A percentile compares a stretch with the other conserved stretches of the same genome.
These are phyloP conservation scores for Chondrus crispus DNA, from an alignment of 23 red algal species.

Conservation along the genomic window DNA sequence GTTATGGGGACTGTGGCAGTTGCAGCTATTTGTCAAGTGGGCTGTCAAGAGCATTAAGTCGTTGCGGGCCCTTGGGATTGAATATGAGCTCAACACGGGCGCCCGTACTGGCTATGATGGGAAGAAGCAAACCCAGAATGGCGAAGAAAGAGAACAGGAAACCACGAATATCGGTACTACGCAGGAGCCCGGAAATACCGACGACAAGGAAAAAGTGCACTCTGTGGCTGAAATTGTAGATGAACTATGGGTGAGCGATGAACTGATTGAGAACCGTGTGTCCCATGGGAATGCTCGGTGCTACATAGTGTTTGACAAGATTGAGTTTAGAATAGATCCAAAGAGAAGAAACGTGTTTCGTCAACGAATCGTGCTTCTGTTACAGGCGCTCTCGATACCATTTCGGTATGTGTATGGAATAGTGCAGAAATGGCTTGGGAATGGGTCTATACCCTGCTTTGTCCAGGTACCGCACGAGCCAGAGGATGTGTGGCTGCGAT, in stretches of 20 bases:
- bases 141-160: no score
- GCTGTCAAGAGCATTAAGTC: not conserved
- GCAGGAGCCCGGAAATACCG: no score
- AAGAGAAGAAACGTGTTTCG: no score
- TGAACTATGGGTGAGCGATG: constrained; percentile 1
- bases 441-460: not conserved
- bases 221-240: not conserved
- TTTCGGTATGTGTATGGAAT: no score
- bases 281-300: not conserved
- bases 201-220: no score
- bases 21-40: not conserved
- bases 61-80: constrained; percentile 10
- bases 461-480: not conserved
- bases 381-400: no score
- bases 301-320: not conserved
- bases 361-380: no score
- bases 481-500: constrained; percentile 21
- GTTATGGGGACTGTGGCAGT: constrained; percentile 29
- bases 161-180: no score
- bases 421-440: no score
- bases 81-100: not conserved
- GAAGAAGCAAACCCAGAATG: no score
- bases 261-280: constrained; percentile 15
- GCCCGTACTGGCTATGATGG: no score
- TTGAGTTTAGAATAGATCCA: no score